Evolutionary conservation across 2,329 filamentous ascomycete species (phyloP).

Genomic region (Graphiopsis chlorocephala): DNA sequence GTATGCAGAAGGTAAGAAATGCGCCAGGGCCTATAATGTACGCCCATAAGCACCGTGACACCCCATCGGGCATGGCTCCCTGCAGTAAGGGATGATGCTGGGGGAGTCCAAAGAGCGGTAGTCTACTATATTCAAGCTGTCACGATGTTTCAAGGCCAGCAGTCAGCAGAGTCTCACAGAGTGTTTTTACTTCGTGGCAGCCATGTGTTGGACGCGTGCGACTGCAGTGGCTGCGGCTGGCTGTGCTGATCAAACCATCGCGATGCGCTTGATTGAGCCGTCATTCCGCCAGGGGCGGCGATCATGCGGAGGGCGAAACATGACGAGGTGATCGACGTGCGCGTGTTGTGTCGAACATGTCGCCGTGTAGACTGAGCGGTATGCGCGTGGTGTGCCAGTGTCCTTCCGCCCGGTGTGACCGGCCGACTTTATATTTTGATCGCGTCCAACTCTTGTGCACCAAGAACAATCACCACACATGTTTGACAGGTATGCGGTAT

Average conservation of each 20-base stretch:
- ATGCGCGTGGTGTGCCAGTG: not conserved
- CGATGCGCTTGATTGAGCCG: not conserved
- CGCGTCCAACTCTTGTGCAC: not conserved
- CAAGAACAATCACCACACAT: not conserved
- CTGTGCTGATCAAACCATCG: not conserved
- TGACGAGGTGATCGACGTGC: not conserved
- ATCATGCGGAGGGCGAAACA: not conserved
- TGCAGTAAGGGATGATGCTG: not conserved
- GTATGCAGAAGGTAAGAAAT: not conserved
- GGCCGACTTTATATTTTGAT: not conserved
- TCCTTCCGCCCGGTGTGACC: not conserved
- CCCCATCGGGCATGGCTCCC: not conserved
- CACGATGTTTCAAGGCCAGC: not conserved
- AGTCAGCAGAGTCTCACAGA: not conserved
- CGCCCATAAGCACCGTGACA: not conserved
- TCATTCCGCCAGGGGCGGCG: not conserved
- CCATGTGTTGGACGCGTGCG: not conserved
- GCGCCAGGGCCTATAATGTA: not conserved
- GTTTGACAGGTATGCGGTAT: not conserved
- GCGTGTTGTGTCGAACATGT: not conserved
- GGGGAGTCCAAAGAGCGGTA: not conserved
- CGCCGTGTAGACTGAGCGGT: not conserved
- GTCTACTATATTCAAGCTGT: not conserved
- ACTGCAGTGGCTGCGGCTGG: not conserved
- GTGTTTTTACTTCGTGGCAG: not conserved